Conservation (phyloP, 768 basidiomycete genomes). For the Stropharia rugosoannulata region DNA sequence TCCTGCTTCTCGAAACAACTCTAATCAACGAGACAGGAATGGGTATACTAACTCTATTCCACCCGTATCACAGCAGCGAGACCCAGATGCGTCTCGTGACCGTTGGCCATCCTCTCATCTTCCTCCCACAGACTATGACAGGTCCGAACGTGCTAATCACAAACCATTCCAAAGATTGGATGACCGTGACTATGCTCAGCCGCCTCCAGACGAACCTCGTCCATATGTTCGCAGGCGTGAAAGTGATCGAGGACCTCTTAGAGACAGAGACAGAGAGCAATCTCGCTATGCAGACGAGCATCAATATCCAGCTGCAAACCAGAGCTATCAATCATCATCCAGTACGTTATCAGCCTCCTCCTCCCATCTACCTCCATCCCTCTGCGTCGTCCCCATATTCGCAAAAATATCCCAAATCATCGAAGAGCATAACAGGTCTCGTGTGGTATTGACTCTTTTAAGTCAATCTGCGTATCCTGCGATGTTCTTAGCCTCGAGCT, state of each 20-base stretch:
- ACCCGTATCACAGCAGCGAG: slow-evolving; percentile 23
- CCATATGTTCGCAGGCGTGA: slow-evolving; percentile 20
- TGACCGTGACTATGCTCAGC: slow-evolving; percentile 8
- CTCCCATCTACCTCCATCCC: slow-evolving; percentile 40
- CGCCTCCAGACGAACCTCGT: slow-evolving; percentile 19
- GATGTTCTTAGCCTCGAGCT: slow-evolving; percentile 15
- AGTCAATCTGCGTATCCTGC: slow-evolving; percentile 20
- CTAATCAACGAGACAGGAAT: slow-evolving; percentile 24
- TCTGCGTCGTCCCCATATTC: slow-evolving; percentile 16
- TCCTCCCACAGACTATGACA: slow-evolving; percentile 19
- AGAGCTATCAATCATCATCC: slow-evolving; percentile 38
- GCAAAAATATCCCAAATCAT: slow-evolving; percentile 19
- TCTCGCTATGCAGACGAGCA: slow-evolving; percentile 25
- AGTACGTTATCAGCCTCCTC: slow-evolving; percentile 70
- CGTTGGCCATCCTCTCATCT: slow-evolving; percentile 18
- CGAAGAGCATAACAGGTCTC: slow-evolving; percentile 22
- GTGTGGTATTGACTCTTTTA: slow-evolving; percentile 16
- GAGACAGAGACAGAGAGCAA: slow-evolving; percentile 28
- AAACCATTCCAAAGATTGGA: slow-evolving; percentile 13
- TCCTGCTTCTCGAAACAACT: slow-evolving; percentile 21
- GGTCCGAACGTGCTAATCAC: slow-evolving; percentile 19
- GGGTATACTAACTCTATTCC: slow-evolving; percentile 24
- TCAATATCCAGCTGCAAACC: slow-evolving; percentile 26
- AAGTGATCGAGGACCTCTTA: slow-evolving; percentile 24
- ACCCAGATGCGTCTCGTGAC: slow-evolving; percentile 21